These are phyloP conservation scores for Amoebophrya sp. DNA, from an alignment of 169 alveolate genomes.

Conservation along the genomic window DNA sequence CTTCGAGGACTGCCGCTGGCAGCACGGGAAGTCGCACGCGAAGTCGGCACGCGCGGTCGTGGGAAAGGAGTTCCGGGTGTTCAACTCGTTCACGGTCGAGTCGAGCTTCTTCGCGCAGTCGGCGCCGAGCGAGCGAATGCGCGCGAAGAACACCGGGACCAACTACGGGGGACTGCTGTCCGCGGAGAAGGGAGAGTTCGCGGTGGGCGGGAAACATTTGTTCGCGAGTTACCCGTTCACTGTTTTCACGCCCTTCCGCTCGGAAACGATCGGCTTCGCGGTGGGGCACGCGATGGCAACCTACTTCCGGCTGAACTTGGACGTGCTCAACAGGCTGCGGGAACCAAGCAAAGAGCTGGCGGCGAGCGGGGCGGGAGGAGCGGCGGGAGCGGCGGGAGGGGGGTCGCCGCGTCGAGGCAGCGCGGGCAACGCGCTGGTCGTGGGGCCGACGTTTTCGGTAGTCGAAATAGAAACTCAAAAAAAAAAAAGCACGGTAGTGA, in stretches of 20 bases:
- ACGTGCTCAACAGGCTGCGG: background rate
- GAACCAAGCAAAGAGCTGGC: background rate
- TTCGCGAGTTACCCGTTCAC: background rate
- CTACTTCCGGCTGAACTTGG: background rate
- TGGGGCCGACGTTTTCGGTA: too few relatives aligned
- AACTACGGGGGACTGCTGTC: background rate
- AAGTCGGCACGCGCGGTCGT: background rate
- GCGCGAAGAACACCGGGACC: background rate
- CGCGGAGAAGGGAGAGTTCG: background rate
- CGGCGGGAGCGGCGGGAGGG: too few relatives aligned
- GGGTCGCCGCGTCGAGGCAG: too few relatives aligned
- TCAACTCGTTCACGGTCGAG: background rate
- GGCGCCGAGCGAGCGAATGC: background rate
- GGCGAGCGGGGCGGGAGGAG: too few relatives aligned
- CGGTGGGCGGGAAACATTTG: background rate
- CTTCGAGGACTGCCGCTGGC: constrained; percentile 16
- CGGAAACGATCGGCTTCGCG: background rate
- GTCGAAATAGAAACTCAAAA: too few relatives aligned
- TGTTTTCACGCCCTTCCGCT: background rate
- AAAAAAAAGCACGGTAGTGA: too few relatives aligned
- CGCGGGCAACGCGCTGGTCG: too few relatives aligned
- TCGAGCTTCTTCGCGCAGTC: background rate
- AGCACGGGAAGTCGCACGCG: background rate
- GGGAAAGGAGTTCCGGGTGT: background rate
- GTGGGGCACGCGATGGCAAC: background rate